Conservation (phyloP, 192 early-diverging fungal genomes). For the Lunasporangiospora selenospora region DNA sequence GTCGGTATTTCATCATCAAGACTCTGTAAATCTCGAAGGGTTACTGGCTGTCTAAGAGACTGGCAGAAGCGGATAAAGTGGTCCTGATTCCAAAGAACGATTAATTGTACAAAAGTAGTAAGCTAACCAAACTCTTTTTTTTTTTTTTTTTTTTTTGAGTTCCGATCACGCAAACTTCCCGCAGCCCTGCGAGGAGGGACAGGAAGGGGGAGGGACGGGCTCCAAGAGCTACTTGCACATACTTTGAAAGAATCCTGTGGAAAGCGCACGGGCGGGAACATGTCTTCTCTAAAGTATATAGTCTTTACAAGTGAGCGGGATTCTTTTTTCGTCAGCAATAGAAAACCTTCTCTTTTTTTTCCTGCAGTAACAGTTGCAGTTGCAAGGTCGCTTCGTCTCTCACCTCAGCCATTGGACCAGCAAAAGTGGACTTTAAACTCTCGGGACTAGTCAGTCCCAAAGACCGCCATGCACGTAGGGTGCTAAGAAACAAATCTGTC, state of each 20-base stretch:
- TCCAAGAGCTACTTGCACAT: too few relatives aligned
- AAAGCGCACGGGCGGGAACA: conserved; percentile 35
- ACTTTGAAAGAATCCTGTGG: conserved; percentile 38
- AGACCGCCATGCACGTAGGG: conserved; percentile 14
- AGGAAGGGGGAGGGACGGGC: too few relatives aligned
- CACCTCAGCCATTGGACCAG: conserved; percentile 19
- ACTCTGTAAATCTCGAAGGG: conserved; percentile 30
- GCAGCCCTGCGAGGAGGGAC: too few relatives aligned
- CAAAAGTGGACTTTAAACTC: conserved; percentile 9
- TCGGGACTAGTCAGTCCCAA: conserved; percentile 6
- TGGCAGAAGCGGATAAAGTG: conserved; percentile 25
- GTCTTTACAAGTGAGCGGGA: too few relatives aligned
- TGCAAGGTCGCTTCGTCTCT: neutral
- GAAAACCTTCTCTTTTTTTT: neutral
- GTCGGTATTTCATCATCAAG: conserved; percentile 16
- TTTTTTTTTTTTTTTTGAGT: too few relatives aligned
- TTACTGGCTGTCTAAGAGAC: conserved; percentile 26
- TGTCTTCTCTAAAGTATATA: conserved; percentile 10
- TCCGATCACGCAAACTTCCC: too few relatives aligned
- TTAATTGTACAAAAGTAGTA: too few relatives aligned
- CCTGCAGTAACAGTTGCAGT: neutral
- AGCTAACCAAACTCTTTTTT: too few relatives aligned
- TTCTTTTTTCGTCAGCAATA: too few relatives aligned
- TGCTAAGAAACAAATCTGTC: conserved; percentile 28
- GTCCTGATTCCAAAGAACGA: too few relatives aligned